These are phyloP conservation scores for Paratrimastix pyriformis DNA, from an alignment of 78 protist species.

Conservation along the genomic window DNA sequence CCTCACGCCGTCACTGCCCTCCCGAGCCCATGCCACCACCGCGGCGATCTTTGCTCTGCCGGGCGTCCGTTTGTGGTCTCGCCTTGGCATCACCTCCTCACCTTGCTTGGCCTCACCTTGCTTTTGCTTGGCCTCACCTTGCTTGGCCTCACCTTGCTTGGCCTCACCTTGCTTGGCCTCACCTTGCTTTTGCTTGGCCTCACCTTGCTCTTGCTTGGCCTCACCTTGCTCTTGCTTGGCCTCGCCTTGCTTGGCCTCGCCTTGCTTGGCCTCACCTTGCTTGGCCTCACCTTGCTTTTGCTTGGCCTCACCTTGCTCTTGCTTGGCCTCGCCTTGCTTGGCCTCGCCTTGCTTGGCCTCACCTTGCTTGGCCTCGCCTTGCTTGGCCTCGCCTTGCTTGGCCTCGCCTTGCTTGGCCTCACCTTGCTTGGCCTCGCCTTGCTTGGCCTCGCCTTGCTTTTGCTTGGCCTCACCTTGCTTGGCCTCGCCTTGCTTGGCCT, in stretches of 20 bases:
- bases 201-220: neutral
- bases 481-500: neutral
- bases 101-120: neutral
- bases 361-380: neutral
- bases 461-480: neutral
- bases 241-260: neutral
- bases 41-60: too few species aligned
- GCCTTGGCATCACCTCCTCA: conserved; percentile 59
- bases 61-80: too few species aligned
- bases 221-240: neutral
- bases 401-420: neutral
- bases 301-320: neutral
- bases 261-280: neutral
- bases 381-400: neutral
- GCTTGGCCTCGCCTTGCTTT: neutral
- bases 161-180: neutral
- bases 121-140: neutral
- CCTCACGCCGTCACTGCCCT: too few species aligned
- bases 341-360: neutral
- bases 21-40: too few species aligned
- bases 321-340: neutral
- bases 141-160: neutral
- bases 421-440: neutral
- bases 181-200: neutral
- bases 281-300: neutral